Conservation (phyloP, 805 yeast species). For the Candida oleophila region DNA sequence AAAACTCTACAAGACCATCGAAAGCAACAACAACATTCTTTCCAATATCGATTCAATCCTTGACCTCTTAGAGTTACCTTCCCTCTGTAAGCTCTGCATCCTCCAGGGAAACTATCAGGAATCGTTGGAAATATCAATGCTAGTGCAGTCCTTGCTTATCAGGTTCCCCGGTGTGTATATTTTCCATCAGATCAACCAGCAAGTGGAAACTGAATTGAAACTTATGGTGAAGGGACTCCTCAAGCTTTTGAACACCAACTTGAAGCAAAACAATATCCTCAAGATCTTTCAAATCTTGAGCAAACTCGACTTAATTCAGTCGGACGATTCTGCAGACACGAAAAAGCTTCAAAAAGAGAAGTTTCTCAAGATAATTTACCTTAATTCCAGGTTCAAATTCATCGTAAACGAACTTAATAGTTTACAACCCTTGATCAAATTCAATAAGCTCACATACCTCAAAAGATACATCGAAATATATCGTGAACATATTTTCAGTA, state of each 20-base stretch:
- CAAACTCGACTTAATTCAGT: constrained; percentile 47
- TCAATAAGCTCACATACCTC: constrained; percentile 58
- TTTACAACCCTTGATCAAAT: constrained; percentile 53
- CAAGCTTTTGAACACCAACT: constrained; percentile 66
- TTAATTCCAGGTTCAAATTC: constrained; percentile 68
- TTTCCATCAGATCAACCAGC: constrained; percentile 48
- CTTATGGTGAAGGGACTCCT: constrained; percentile 72
- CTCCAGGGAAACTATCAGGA: constrained; percentile 85
- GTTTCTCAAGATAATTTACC: constrained; percentile 51
- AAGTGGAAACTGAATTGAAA: constrained; percentile 54
- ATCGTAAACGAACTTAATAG: constrained; percentile 60
- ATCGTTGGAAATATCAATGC: constrained; percentile 79
- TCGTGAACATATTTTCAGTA: constrained; percentile 78
- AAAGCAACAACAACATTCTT: constrained; percentile 37
- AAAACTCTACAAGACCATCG: constrained; percentile 17
- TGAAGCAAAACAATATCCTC: constrained; percentile 74
- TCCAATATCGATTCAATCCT: constrained; percentile 68
- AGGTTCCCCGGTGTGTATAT: constrained; percentile 64
- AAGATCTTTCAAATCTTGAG: constrained; percentile 76
- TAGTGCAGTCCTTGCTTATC: constrained; percentile 64
- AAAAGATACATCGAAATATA: constrained; percentile 81
- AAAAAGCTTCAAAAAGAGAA: constrained; percentile 8
- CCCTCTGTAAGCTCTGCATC: constrained; percentile 80
- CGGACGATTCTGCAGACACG: constrained; percentile 4
- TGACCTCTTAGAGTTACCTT: constrained; percentile 81